A percentile compares a stretch with the other conserved stretches of the same genome.
phyloP scores from a whole-genome alignment of 345 rosid genomes.

The Schrenkiella parvula region DNA sequence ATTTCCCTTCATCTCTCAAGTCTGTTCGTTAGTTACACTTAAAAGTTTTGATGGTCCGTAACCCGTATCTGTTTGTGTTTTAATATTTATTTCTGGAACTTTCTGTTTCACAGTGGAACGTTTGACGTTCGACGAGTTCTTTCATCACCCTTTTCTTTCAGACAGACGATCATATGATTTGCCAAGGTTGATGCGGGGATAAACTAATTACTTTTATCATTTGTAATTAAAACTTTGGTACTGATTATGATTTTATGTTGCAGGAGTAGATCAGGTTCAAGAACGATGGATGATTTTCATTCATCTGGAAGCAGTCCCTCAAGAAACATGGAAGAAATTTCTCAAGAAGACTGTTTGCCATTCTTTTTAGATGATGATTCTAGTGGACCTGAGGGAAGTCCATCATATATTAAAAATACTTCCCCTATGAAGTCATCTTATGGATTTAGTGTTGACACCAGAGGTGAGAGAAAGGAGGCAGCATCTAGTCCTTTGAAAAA shows the following conservation, averaged over 20 bases:
- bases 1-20: neutral
- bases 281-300: constrained; percentile 43
- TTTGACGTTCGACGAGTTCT: constrained; percentile 89
- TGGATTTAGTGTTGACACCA: constrained; percentile 51
- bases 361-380: constrained; percentile 85
- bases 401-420: constrained; percentile 48
- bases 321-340: constrained; percentile 51
- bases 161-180: constrained; percentile 43
- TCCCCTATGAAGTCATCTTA: constrained; percentile 47
- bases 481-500: constrained; percentile 42
- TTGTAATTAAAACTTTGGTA: constrained; percentile 11
- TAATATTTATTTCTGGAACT: neutral
- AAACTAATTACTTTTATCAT: neutral
- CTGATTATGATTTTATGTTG: constrained; percentile 23
- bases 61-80: constrained; percentile 1
- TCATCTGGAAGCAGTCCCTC: constrained; percentile 45
- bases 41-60: neutral
- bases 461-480: constrained; percentile 47
- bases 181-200: constrained; percentile 44
- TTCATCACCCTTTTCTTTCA: constrained; percentile 81
- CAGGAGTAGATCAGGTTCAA: constrained; percentile 50
- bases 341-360: constrained; percentile 79
- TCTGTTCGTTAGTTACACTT: neutral
- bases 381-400: constrained; percentile 74
- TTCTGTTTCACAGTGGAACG: constrained; percentile 68